These are phyloP conservation scores for Nothophaeocryptopus gaeumannii DNA, from an alignment of 2,329 filamentous ascomycete species.

Conservation along the genomic window DNA sequence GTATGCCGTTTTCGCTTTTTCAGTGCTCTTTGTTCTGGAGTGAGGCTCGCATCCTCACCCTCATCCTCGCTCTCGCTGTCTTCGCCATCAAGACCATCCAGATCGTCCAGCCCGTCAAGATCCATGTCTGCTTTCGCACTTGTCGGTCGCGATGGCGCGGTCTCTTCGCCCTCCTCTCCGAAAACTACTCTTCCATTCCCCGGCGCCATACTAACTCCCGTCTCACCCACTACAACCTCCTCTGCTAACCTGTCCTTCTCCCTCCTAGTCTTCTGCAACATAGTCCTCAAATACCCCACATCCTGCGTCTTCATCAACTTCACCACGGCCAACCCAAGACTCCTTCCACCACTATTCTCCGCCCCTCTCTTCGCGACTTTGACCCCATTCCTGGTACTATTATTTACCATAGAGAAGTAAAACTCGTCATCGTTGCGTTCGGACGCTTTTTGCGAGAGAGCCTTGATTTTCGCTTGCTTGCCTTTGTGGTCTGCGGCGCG, in stretches of 20 bases:
- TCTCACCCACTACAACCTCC: conserved; percentile 33
- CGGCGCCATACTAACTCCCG: conserved; percentile 41
- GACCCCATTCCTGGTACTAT: conserved; percentile 47
- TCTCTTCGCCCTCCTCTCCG: conserved; percentile 33
- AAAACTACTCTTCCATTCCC: conserved; percentile 39
- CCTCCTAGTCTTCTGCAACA: conserved; percentile 54
- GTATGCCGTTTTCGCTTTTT: conserved; percentile 51
- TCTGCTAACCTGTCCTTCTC: conserved; percentile 51
- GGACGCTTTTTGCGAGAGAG: conserved; percentile 57
- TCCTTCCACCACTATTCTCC: conserved; percentile 32
- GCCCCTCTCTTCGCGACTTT: conserved; percentile 47
- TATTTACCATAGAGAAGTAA: conserved; percentile 62
- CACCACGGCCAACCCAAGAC: conserved; percentile 56
- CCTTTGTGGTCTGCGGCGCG: conserved; percentile 62
- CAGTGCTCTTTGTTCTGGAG: conserved; percentile 44
- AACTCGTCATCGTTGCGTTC: conserved; percentile 67
- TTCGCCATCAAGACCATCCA: conserved; percentile 27
- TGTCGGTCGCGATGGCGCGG: conserved; percentile 2
- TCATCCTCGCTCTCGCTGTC: conserved; percentile 24
- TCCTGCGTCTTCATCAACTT: conserved; percentile 66
- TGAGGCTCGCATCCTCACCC: conserved; percentile 32
- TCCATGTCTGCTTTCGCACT: conserved; percentile 18
- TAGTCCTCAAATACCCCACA: conserved; percentile 58
- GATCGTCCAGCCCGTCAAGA: conserved; percentile 5
- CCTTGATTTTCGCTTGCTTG: conserved; percentile 59